Percentiles rank a stretch among this genome's conserved stretches.
Conservation (phyloP, 768 basidiomycete species). For the Cyclocybe cylindracea region DNA sequence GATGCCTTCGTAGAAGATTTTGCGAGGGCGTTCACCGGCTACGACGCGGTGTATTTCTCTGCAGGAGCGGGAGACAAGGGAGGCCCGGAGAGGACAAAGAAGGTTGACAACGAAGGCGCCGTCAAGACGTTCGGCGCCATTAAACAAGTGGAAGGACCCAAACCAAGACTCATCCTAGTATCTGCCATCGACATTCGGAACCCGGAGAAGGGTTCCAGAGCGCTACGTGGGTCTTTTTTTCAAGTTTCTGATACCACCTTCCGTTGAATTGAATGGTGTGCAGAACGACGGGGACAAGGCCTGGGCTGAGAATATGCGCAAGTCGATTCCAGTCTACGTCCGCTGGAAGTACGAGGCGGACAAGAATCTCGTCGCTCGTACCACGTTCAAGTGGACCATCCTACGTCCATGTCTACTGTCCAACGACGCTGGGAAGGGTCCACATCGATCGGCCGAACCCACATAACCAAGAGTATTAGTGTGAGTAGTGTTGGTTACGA, state of each 20-base stretch:
- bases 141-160: conserved; percentile 42
- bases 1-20: conserved; percentile 47
- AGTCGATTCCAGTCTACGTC: conserved; percentile 44
- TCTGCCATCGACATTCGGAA: conserved; percentile 63
- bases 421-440: conserved; percentile 51
- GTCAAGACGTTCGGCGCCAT: conserved; percentile 72
- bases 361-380: conserved; percentile 47
- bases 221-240: conserved; percentile 45
- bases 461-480: conserved; percentile 45
- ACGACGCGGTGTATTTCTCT: conserved; percentile 46
- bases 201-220: conserved; percentile 43
- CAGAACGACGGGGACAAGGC: conserved; percentile 48
- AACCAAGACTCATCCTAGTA: conserved; percentile 58
- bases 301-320: conserved; percentile 41
- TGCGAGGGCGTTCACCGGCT: conserved; percentile 41
- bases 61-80: conserved; percentile 62
- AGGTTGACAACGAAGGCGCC: conserved; percentile 64
- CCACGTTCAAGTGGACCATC: conserved; percentile 65
- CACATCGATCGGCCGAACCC: conserved; percentile 53
- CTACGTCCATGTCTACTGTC: conserved; percentile 60
- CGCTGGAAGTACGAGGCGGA: conserved; percentile 53
- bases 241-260: neutral
- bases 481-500: conserved; percentile 32
- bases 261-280: neutral
- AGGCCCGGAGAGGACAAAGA: conserved; percentile 51